Percentiles rank a stretch among this genome's conserved stretches.
Evolutionary conservation across 2,329 filamentous ascomycete genomes (phyloP).

Genomic region (Botrytis squamosa): DNA sequence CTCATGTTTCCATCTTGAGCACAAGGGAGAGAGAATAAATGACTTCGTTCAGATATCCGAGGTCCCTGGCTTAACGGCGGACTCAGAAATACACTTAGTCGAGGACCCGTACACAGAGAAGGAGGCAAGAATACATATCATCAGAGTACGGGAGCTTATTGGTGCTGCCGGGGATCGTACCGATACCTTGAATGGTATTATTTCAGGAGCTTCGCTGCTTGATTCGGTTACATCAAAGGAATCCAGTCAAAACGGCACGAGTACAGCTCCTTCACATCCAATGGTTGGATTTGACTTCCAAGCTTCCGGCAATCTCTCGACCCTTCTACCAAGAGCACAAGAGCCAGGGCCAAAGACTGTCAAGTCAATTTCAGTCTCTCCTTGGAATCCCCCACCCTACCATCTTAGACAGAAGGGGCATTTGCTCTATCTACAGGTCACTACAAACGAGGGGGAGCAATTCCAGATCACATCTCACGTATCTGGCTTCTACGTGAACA

Average conservation of each 20-base stretch:
- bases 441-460: constrained; percentile 92
- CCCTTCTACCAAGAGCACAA: constrained; percentile 66
- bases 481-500: constrained; percentile 96
- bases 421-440: constrained; percentile 83
- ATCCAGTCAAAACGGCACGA: constrained; percentile 41
- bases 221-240: constrained; percentile 60
- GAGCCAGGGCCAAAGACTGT: constrained; percentile 81
- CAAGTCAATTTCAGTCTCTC: constrained; percentile 82
- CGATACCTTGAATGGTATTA: constrained; percentile 81
- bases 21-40: constrained; percentile 85
- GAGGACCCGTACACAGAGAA: constrained; percentile 98
- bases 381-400: constrained; percentile 96
- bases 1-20: constrained; percentile 97
- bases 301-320: constrained; percentile 63
- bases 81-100: constrained; percentile 77
- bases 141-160: constrained; percentile 88
- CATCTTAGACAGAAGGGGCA: constrained; percentile 89
- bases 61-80: constrained; percentile 72
- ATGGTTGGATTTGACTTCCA: constrained; percentile 77
- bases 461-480: constrained; percentile 91
- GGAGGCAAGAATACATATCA: constrained; percentile 91
- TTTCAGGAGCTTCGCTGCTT: constrained; percentile 82
- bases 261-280: constrained; percentile 49
- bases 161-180: constrained; percentile 87
- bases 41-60: constrained; percentile 93